phyloP scores from a whole-genome alignment of 495 filamentous ascomycete genomes.

The Amorphotheca resinae region DNA sequence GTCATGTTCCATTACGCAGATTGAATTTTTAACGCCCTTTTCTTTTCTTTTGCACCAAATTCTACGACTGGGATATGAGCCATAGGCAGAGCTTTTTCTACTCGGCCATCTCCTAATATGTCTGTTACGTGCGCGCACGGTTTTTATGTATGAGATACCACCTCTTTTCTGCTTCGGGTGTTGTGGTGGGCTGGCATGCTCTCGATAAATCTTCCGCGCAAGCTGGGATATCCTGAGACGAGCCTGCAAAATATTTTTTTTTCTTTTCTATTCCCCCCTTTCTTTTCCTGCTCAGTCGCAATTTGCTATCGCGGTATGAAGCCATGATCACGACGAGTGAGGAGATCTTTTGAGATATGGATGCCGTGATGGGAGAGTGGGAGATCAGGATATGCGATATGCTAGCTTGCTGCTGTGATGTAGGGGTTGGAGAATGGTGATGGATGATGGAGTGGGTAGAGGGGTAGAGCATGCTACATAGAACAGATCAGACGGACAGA shows the following conservation, averaged over 20 bases:
- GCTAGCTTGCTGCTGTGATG: no score
- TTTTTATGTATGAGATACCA: slow-evolving; percentile 4
- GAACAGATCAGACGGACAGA: no score
- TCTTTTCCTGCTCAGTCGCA: no score
- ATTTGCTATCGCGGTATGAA: no score
- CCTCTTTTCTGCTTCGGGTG: neutral
- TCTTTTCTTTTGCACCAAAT: neutral
- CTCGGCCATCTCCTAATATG: neutral
- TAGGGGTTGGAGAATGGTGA: no score
- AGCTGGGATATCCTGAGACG: neutral
- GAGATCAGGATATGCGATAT: no score
- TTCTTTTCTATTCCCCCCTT: neutral
- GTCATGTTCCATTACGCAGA: neutral
- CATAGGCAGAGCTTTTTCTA: neutral
- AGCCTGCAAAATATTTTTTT: neutral
- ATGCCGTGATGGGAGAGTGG: no score
- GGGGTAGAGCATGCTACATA: neutral
- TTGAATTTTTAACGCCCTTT: neutral
- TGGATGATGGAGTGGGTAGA: neutral
- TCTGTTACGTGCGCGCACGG: slow-evolving; percentile 1
- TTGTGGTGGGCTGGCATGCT: neutral
- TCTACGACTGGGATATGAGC: neutral
- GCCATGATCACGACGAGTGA: no score
- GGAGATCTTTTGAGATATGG: no score
- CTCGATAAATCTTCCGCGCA: neutral